Conservation (phyloP, 495 filamentous ascomycete genomes). For the Amniculicola lignicola region DNA sequence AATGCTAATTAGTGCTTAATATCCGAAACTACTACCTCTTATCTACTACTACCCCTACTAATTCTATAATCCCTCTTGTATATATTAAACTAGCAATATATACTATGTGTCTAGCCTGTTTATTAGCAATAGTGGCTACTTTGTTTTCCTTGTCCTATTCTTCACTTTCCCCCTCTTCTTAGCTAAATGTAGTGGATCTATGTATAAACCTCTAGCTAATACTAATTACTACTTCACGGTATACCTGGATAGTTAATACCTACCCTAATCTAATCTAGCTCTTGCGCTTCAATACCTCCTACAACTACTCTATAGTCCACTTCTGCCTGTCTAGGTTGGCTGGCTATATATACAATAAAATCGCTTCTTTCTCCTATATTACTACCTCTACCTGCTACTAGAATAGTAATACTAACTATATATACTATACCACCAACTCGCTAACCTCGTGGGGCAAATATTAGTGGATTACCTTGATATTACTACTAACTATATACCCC, state of each 20-base stretch:
- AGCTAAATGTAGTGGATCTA: neutral
- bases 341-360: slow-evolving; percentile 8
- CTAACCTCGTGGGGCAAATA: neutral
- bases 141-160: neutral
- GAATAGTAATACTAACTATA: slow-evolving; percentile 12
- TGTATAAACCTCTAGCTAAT: slow-evolving; percentile 3
- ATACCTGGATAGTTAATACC: neutral
- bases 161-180: neutral
- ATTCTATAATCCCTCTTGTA: neutral
- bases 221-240: slow-evolving; percentile 1
- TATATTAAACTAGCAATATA: slow-evolving; percentile 7
- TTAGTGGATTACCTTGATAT: neutral
- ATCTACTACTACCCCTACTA: no score
- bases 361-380: slow-evolving; percentile 8
- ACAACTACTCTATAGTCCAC: neutral
- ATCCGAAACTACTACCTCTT: no score
- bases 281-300: slow-evolving; percentile 1
- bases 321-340: neutral
- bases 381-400: slow-evolving; percentile 4
- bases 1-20: no score
- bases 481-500: neutral
- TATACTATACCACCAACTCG: slow-evolving; percentile 2
- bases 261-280: slow-evolving; percentile 1
- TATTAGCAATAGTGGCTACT: slow-evolving; percentile 31
- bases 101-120: slow-evolving; percentile 23